Percentiles rank a stretch among this genome's conserved stretches.
These are phyloP conservation scores for Chytriomyces confervae DNA, from an alignment of 192 early-diverging fungal species.

Conservation along the genomic window DNA sequence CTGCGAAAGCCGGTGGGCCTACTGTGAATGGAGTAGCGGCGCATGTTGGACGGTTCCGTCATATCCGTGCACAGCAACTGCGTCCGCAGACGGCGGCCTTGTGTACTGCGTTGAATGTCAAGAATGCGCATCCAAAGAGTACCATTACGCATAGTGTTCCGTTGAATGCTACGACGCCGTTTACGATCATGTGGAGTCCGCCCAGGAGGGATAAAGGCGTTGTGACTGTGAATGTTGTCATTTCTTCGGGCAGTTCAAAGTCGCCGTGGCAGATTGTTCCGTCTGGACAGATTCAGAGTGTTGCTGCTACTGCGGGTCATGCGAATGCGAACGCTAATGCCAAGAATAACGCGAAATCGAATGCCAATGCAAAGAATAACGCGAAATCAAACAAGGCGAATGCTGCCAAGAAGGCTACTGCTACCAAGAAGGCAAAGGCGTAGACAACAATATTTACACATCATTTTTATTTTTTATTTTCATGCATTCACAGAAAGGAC, in stretches of 20 bases:
- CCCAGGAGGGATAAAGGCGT: conserved; percentile 10
- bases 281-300: not conserved
- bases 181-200: conserved; percentile 15
- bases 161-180: conserved; percentile 15
- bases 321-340: not conserved
- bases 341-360: no score
- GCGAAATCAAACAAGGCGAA: no score
- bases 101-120: conserved; percentile 2
- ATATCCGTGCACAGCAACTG: not conserved
- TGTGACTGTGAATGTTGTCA: conserved; percentile 11
- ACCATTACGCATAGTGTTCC: conserved; percentile 23
- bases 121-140: not conserved
- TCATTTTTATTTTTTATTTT: no score
- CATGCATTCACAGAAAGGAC: no score
- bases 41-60: conserved; percentile 31
- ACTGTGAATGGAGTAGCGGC: not conserved
- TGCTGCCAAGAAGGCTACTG: no score
- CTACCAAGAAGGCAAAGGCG: no score
- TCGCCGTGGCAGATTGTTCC: conserved; percentile 13
- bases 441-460: no score
- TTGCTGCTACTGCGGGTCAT: no score
- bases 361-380: no score
- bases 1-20: conserved; percentile 23
- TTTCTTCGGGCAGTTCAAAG: not conserved
- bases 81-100: conserved; percentile 7